phyloP scores from a whole-genome alignment of 805 yeast genomes.

The Wickerhamiella kurtzmanii region DNA sequence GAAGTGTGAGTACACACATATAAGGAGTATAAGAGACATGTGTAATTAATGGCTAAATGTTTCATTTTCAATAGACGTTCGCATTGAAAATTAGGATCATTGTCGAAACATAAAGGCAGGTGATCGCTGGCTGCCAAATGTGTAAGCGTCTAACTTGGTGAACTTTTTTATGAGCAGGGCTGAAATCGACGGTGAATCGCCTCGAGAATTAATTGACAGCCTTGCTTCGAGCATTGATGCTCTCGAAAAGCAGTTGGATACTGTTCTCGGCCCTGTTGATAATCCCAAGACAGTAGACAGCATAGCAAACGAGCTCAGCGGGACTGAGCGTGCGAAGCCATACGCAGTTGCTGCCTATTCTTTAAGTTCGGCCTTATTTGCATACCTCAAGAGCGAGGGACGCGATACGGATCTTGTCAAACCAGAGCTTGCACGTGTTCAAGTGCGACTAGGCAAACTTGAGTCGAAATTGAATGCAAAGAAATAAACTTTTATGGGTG shows the following conservation, averaged over 20 bases:
- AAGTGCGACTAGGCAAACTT: conserved; percentile 52
- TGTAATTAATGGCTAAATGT: too few relatives aligned
- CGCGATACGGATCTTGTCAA: conserved; percentile 44
- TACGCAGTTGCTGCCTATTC: conserved; percentile 32
- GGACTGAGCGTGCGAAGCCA: conserved; percentile 8
- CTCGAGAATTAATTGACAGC: conserved; percentile 12
- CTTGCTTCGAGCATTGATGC: conserved; percentile 13
- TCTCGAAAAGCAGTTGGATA: conserved; percentile 9
- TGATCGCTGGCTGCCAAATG: too few relatives aligned
- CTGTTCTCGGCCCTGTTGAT: conserved; percentile 10
- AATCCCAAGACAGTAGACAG: conserved; percentile 6
- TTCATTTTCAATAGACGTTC: too few relatives aligned
- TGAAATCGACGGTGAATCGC: not conserved
- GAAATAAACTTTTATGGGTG: too few relatives aligned
- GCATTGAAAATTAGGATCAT: too few relatives aligned
- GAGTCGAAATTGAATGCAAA: conserved; percentile 24
- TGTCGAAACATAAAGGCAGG: too few relatives aligned
- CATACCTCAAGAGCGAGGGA: conserved; percentile 48
- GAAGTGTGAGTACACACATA: too few relatives aligned
- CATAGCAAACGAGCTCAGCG: conserved; percentile 1
- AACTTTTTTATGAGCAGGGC: not conserved
- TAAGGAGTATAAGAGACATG: too few relatives aligned
- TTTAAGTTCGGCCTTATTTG: conserved; percentile 42
- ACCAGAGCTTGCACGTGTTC: conserved; percentile 28
- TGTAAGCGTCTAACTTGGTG: not conserved